Evolutionary conservation across 805 yeast species (phyloP), one percentile per base, ranked within the genome.

Genomic region (Saitoella complicata): DNA sequence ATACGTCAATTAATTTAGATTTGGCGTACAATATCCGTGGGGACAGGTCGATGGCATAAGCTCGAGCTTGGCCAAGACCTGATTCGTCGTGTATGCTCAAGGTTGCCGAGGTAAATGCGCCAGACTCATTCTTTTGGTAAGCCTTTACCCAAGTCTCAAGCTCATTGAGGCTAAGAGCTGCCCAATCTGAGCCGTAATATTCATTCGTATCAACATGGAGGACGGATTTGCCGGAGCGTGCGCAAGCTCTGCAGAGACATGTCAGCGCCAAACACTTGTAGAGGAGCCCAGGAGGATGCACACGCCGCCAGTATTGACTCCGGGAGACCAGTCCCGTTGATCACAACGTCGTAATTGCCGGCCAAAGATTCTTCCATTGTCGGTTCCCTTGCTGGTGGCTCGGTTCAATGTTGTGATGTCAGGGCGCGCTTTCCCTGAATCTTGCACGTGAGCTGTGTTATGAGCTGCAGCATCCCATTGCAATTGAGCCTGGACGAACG

Each of bases 151-250:
- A 88, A 39, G 73, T 69, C 57, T 78, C 78, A 49, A 86, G 62
- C 61, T 91, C 95, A 52, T 85, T 94, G 41, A 86, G 73, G 13
- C 94, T 81, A 43, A 91, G 64, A 2, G 95, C 82, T 5, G 96
- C 86, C 42, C 79, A 71, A 34, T 80, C 71, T 59, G 87, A 97
- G 13, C 98, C 98, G 56, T 91, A 91, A 58, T 83, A 79, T 31
- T 75, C 70, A 57, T 86, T 80, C 38, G 76, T 68, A 60, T 91
- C 98, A 32, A 91, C 75, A 58, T 91, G 98, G 39, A 91, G 66
- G 6, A 91, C 96, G 51, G 72, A 76, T n/a, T 91, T 76, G n/a
- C 98, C 98, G 55, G 85, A 95, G 97, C 98, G 91, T 8, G 96
- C 80, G 40, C 91, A 68, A 0, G 96, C 88, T 11, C 55, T 52